Evolutionary conservation across 176 grass and related monocot species (phyloP).

Genomic region (Lolium multiflorum): DNA sequence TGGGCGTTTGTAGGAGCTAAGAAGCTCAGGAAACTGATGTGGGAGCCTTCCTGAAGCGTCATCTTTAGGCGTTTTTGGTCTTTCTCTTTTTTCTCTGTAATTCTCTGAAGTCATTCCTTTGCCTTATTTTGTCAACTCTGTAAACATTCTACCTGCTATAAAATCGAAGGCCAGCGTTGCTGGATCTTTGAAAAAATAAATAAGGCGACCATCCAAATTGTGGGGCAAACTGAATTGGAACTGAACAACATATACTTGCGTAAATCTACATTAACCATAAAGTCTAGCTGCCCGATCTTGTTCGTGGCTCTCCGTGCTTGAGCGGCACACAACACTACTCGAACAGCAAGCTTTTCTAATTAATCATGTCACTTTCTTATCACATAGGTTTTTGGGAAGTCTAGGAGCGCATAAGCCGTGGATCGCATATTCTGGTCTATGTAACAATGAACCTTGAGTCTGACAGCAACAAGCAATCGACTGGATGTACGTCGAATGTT

Average conservation of each 20-base stretch:
- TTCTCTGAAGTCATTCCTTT: no score
- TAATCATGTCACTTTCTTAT: slow-evolving; percentile 32
- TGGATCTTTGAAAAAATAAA: no score
- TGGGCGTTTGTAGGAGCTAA: no score
- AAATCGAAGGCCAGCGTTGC: no score
- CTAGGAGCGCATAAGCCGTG: slow-evolving; percentile 16
- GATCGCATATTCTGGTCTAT: slow-evolving; percentile 30
- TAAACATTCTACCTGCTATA: no score
- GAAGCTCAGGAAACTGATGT: no score
- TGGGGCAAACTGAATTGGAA: not conserved
- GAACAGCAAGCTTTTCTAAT: not conserved
- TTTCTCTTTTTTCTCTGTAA: no score
- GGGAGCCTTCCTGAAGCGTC: no score
- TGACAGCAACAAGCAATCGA: slow-evolving; percentile 31
- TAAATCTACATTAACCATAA: slow-evolving; percentile 5
- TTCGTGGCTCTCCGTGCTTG: slow-evolving; percentile 39
- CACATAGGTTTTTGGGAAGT: slow-evolving; percentile 12
- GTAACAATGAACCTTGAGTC: slow-evolving; percentile 11
- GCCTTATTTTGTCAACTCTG: no score
- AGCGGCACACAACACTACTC: not conserved
- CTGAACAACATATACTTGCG: not conserved
- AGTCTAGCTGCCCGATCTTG: slow-evolving; percentile 31
- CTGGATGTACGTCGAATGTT: not conserved
- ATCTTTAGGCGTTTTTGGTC: no score
- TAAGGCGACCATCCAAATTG: not conserved